A percentile compares a stretch with the other conserved stretches of the same genome.
Conservation (phyloP, 257 asterid species). For the Scutellaria barbata region DNA sequence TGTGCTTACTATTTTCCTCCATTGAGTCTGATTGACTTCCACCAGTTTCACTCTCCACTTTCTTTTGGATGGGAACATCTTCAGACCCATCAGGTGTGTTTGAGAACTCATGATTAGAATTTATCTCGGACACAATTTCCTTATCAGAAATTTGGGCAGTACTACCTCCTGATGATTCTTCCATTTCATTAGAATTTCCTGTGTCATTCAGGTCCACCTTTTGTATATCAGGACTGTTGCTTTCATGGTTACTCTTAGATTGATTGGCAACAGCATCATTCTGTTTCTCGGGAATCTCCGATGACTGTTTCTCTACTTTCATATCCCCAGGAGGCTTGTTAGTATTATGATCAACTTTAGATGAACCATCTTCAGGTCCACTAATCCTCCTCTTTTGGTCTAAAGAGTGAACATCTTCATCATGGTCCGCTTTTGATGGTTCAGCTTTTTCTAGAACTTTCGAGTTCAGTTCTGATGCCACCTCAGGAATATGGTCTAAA, state of each 20-base stretch:
- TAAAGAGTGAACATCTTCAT: constrained; percentile 44
- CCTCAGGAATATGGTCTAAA: constrained; percentile 47
- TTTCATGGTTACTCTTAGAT: constrained; percentile 35
- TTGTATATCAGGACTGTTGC: constrained; percentile 41
- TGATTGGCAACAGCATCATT: constrained; percentile 39
- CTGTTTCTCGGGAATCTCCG: constrained; percentile 45
- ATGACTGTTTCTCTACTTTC: constrained; percentile 54
- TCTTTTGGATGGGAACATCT: constrained; percentile 42
- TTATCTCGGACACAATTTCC: constrained; percentile 46
- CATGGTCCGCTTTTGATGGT: constrained; percentile 38
- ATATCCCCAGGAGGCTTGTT: constrained; percentile 45
- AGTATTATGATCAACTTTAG: constrained; percentile 41
- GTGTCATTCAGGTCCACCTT: constrained; percentile 39
- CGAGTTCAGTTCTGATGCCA: constrained; percentile 51
- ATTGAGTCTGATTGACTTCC: constrained; percentile 36
- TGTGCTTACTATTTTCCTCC: constrained; percentile 31
- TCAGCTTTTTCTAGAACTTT: constrained; percentile 41
- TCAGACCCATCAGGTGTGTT: constrained; percentile 41
- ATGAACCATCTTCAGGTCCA: constrained; percentile 47
- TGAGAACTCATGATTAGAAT: constrained; percentile 48
- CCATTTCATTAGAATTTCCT: constrained; percentile 42
- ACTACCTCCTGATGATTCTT: constrained; percentile 40
- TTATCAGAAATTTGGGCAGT: constrained; percentile 42
- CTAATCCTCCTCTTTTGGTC: constrained; percentile 42
- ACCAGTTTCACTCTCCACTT: constrained; percentile 44